These are phyloP conservation scores for Aethionema arabicum DNA, from an alignment of 345 rosid genomes.

Conservation along the genomic window DNA sequence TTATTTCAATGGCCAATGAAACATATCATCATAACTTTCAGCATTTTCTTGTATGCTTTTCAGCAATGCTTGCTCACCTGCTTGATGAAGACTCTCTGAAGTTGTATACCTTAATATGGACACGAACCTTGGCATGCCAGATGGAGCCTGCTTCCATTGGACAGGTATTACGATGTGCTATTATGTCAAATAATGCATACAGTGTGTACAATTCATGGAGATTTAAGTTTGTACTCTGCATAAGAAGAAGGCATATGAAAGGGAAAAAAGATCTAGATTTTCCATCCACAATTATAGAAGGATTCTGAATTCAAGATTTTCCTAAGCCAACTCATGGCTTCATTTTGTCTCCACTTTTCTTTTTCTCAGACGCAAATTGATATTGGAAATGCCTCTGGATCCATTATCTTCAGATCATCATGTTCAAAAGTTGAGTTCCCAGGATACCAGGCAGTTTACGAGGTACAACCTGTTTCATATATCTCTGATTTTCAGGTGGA, in stretches of 20 bases:
- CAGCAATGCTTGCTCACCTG: slow-evolving; percentile 63
- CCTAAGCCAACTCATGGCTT: slow-evolving; percentile 6
- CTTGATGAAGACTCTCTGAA: slow-evolving; percentile 91
- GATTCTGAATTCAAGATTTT: slow-evolving; percentile 4
- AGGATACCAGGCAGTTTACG: slow-evolving; percentile 83
- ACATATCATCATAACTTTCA: slow-evolving; percentile 10
- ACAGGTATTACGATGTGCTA: slow-evolving; percentile 51
- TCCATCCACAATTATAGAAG: neutral
- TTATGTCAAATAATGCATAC: slow-evolving; percentile 18
- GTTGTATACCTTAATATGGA: slow-evolving; percentile 89
- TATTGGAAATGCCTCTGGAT: slow-evolving; percentile 51
- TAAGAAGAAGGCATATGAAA: neutral
- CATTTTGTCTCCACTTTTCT: slow-evolving; percentile 4
- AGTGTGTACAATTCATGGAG: neutral
- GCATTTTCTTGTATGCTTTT: slow-evolving; percentile 32
- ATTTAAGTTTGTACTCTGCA: slow-evolving; percentile 2
- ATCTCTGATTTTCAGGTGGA: slow-evolving; percentile 4
- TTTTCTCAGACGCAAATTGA: slow-evolving; percentile 73
- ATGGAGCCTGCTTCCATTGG: slow-evolving; percentile 75
- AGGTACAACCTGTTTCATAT: slow-evolving; percentile 48
- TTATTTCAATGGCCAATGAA: slow-evolving; percentile 3
- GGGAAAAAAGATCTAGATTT: neutral
- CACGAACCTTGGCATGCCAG: slow-evolving; percentile 89
- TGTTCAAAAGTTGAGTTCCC: slow-evolving; percentile 66
- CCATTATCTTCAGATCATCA: slow-evolving; percentile 68